Base-by-base conservation (phyloP, 1,284 basidiomycete species). In the Ustilago tritici region DNA sequence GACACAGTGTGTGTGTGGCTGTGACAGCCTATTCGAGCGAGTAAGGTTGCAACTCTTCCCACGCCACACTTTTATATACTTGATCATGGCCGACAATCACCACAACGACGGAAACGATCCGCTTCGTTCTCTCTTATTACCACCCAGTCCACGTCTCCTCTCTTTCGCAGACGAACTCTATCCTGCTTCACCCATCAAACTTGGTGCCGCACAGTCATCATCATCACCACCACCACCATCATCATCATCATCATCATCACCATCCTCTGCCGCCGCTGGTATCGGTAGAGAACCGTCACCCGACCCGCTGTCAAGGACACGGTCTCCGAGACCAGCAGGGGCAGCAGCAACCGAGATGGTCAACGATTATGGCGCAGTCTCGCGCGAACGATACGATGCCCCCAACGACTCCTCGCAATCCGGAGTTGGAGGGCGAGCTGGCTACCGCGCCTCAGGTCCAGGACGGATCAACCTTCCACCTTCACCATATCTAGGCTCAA, bases 391-490 rank as follows among this genome's bases (percentile, higher is more conserved):
- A n/a, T 56, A 32, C 34, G 43, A 56, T 31, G 43, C 38, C 34
- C 41, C 41, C 38, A 50, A 19, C 47, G 10, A 10, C 11, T 23
- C 15, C 49, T 50, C 49, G 23, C 28, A 31, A 15, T 31, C 49
- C 4, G 41, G 15, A 46, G 49, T 28, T 31, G 14, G 8, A 34
- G 17, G 61, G 3, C 54, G 61, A 23, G 28, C 61, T n/a, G 69
- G 74, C 9, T 70, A 64, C 55, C 61, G 70, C 23, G 75, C 75
- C 23, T 54, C 70, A 2, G 75, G 70, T 4, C 75, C 75, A 1
- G 75, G 75, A 36, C 62, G 36, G 28, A 77, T 77, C 63, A 55
- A 73, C 36, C 58, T 77, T 1, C 75, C 75, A 4, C 70, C 75
- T 8, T 72, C 70, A 4, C 75, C 75, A 0, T 77, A 72, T 34